Percentiles rank a stretch among this genome's conserved stretches.
phyloP scores from a whole-genome alignment of 2,329 filamentous ascomycete genomes.

The Massarina eburnea region DNA sequence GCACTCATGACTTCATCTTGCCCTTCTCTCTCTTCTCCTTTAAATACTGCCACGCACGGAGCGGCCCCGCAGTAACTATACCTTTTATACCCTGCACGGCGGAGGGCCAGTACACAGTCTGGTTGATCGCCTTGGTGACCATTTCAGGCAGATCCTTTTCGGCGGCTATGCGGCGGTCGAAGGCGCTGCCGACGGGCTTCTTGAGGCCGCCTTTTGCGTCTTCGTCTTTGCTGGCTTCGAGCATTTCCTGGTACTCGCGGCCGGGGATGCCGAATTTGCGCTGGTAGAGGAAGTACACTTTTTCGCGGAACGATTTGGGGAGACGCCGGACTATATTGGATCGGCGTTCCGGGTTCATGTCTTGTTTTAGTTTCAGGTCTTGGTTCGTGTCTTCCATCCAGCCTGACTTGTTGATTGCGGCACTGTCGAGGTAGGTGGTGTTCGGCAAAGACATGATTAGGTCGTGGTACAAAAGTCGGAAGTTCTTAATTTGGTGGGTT shows the following conservation, averaged over 20 bases:
- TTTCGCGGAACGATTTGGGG: constrained; percentile 81
- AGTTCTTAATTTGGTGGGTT: constrained; percentile 84
- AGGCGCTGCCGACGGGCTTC: constrained; percentile 75
- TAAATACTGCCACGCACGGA: constrained; percentile 72
- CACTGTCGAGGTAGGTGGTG: constrained; percentile 70
- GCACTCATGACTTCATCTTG: constrained; percentile 30
- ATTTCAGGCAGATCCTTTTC: constrained; percentile 68
- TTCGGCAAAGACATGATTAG: constrained; percentile 90
- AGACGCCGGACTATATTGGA: constrained; percentile 96
- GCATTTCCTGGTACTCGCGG: constrained; percentile 81
- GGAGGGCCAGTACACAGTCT: constrained; percentile 91
- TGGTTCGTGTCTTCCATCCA: constrained; percentile 62
- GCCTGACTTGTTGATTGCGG: constrained; percentile 55
- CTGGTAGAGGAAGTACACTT: constrained; percentile 93
- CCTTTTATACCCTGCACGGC: constrained; percentile 86
- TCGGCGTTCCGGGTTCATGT: constrained; percentile 88
- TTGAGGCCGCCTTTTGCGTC: constrained; percentile 63
- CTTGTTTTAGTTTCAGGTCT: constrained; percentile 74
- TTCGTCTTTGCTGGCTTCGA: constrained; percentile 73
- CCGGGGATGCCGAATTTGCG: constrained; percentile 84
- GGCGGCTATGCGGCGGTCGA: constrained; percentile 83
- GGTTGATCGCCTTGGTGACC: constrained; percentile 75
- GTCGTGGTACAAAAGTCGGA: constrained; percentile 86
- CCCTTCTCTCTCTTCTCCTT: constrained; percentile 69
- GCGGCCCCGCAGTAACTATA: constrained; percentile 73